Evolutionary conservation across 805 yeast genomes (phyloP).

Genomic region (Starmerella bombicola): DNA sequence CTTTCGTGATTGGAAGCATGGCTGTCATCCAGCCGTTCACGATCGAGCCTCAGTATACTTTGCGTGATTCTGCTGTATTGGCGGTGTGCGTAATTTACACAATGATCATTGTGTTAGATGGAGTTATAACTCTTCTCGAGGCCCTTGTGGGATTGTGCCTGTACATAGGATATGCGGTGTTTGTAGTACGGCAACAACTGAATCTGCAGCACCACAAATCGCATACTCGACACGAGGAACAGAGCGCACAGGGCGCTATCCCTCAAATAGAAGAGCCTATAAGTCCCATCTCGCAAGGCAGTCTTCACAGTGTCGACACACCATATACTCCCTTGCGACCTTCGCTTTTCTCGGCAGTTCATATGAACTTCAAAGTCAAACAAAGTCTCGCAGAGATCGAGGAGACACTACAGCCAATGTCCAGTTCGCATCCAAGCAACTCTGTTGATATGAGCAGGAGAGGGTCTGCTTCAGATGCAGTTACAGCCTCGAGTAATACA

Average conservation of each 20-base stretch:
- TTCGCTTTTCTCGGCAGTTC: slow-evolving; percentile 13
- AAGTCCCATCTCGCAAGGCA: background rate
- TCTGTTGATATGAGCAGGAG: no score
- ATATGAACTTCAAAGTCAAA: slow-evolving; percentile 11
- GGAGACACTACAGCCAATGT: no score
- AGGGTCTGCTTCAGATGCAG: no score
- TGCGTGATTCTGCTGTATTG: slow-evolving; percentile 52
- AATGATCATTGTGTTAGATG: slow-evolving; percentile 43
- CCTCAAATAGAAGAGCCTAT: background rate
- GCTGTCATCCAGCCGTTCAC: slow-evolving; percentile 54
- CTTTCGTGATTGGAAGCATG: slow-evolving; percentile 71
- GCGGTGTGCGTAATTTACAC: slow-evolving; percentile 39
- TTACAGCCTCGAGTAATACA: no score
- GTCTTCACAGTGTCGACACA: background rate
- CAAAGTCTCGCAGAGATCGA: slow-evolving; percentile 9
- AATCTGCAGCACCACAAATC: background rate
- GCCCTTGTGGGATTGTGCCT: slow-evolving; percentile 45
- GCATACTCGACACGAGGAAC: background rate
- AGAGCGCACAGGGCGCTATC: background rate
- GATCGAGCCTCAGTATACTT: slow-evolving; percentile 36
- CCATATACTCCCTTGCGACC: slow-evolving; percentile 11
- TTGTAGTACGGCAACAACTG: slow-evolving; percentile 35
- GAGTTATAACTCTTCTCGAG: slow-evolving; percentile 41
- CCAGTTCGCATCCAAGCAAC: no score
- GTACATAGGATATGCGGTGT: slow-evolving; percentile 47